Percentiles rank a stretch among this genome's conserved stretches.
Evolutionary conservation across 192 early-diverging fungal genomes (phyloP).

Genomic region (Coemansia sp.): DNA sequence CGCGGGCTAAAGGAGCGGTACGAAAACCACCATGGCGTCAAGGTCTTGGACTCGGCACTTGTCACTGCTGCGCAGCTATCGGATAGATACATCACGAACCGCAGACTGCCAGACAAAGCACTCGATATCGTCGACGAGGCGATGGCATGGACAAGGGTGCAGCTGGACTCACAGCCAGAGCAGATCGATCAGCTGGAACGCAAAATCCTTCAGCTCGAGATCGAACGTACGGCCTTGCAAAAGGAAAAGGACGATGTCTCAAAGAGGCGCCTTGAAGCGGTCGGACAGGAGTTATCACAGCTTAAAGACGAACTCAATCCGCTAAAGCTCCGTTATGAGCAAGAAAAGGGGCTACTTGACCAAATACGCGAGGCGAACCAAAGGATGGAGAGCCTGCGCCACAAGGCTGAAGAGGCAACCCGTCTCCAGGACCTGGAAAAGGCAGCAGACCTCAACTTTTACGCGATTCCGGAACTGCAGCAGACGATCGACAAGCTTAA

Average conservation of each 20-base stretch:
- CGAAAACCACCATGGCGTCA: constrained; percentile 77
- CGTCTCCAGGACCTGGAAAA: constrained; percentile 76
- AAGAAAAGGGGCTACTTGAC: constrained; percentile 84
- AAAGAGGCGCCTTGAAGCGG: constrained; percentile 73
- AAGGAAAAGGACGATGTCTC: constrained; percentile 90
- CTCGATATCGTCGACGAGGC: constrained; percentile 93
- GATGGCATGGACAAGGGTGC: constrained; percentile 91
- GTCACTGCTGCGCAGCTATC: constrained; percentile 72
- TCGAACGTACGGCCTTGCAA: constrained; percentile 88
- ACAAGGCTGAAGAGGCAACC: constrained; percentile 85
- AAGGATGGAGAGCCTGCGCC: constrained; percentile 84
- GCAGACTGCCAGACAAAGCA: constrained; percentile 78
- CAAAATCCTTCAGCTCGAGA: constrained; percentile 87
- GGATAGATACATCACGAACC: constrained; percentile 74
- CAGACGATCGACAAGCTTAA: constrained; percentile 73
- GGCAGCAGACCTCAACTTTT: constrained; percentile 93
- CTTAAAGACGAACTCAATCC: constrained; percentile 88
- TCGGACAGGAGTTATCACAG: constrained; percentile 77
- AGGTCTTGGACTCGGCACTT: constrained; percentile 67
- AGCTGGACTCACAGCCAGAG: constrained; percentile 96
- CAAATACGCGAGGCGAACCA: constrained; percentile 81
- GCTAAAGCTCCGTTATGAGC: constrained; percentile 78
- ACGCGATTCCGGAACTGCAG: constrained; percentile 88
- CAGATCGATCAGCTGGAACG: constrained; percentile 95
- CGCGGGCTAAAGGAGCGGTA: constrained; percentile 77